These are phyloP conservation scores for Yamadazyma scolyti DNA, from an alignment of 805 yeast genomes.

Conservation along the genomic window DNA sequence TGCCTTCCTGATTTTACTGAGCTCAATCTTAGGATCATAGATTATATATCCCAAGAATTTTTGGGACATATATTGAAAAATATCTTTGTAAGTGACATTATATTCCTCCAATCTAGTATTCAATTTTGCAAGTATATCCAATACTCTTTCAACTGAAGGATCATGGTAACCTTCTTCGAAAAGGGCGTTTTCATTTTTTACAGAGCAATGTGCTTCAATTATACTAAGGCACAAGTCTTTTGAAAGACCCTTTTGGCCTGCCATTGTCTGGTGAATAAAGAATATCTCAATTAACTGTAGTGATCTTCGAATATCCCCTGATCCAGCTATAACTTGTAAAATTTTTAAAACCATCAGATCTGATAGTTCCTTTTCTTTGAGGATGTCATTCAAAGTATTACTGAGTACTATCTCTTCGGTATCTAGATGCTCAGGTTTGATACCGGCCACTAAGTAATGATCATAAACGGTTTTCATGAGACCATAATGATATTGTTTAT, in stretches of 20 bases:
- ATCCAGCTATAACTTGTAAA: conserved; percentile 25
- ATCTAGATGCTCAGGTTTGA: conserved; percentile 15
- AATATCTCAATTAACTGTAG: conserved; percentile 30
- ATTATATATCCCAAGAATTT: conserved; percentile 23
- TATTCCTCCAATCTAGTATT: conserved; percentile 11
- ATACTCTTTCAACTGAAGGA: conserved; percentile 21
- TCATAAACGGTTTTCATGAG: conserved; percentile 26
- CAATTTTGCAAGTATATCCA: conserved; percentile 30
- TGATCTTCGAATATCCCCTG: conserved; percentile 37
- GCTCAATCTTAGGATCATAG: conserved; percentile 22
- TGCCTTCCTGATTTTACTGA: conserved; percentile 7
- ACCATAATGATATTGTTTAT: conserved; percentile 21
- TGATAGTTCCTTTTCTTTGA: conserved; percentile 14
- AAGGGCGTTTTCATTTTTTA: conserved; percentile 6
- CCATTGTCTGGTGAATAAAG: conserved; percentile 25
- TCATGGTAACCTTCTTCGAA: conserved; percentile 15
- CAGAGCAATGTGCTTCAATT: conserved; percentile 32
- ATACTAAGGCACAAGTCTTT: conserved; percentile 30
- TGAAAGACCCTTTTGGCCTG: conserved; percentile 30
- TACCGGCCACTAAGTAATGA: conserved; percentile 25
- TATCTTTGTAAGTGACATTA: conserved; percentile 21
- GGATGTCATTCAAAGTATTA: conserved; percentile 3
- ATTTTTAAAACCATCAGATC: conserved; percentile 22
- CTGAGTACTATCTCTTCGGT: conserved; percentile 22
- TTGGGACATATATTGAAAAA: conserved; percentile 25